Evolutionary conservation across 768 basidiomycete genomes (phyloP).

Genomic region (Coprinopsis cinerea): DNA sequence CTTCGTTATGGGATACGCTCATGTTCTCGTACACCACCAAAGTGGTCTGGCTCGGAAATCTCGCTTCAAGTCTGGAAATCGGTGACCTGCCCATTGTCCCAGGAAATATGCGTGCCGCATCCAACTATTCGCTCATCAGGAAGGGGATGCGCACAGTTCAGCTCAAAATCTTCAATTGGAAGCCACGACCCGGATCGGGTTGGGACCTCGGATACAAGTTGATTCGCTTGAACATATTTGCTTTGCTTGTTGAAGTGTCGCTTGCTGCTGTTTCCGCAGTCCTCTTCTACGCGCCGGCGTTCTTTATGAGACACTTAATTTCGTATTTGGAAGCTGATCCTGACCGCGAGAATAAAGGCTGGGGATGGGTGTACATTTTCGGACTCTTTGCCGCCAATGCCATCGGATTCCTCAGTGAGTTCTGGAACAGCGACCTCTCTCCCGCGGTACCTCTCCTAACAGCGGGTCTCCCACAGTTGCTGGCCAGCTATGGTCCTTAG

Average conservation of each 20-base stretch:
- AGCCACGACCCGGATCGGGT: constrained; percentile 54
- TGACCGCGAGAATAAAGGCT: constrained; percentile 45
- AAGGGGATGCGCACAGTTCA: constrained; percentile 43
- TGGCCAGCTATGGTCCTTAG: constrained; percentile 65
- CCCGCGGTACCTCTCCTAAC: background rate
- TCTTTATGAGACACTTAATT: constrained; percentile 58
- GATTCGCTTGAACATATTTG: constrained; percentile 45
- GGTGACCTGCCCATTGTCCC: constrained; percentile 84
- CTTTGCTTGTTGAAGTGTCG: constrained; percentile 34
- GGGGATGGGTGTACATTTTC: constrained; percentile 66
- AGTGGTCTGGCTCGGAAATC: constrained; percentile 80
- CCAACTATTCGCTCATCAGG: constrained; percentile 63
- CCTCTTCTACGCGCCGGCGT: constrained; percentile 63
- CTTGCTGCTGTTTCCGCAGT: constrained; percentile 54
- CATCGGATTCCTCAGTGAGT: constrained; percentile 28
- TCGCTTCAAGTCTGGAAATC: constrained; percentile 69
- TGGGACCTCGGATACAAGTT: constrained; percentile 60
- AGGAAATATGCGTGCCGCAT: constrained; percentile 60
- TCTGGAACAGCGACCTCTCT: background rate
- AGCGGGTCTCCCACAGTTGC: constrained; percentile 33
- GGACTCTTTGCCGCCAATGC: constrained; percentile 31
- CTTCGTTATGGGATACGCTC: constrained; percentile 55
- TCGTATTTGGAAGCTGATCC: constrained; percentile 61
- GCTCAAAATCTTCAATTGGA: constrained; percentile 52
- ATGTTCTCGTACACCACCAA: constrained; percentile 88